These are phyloP conservation scores for Hortaea sp. DNA, from an alignment of 2,329 filamentous ascomycete species.

Conservation along the genomic window DNA sequence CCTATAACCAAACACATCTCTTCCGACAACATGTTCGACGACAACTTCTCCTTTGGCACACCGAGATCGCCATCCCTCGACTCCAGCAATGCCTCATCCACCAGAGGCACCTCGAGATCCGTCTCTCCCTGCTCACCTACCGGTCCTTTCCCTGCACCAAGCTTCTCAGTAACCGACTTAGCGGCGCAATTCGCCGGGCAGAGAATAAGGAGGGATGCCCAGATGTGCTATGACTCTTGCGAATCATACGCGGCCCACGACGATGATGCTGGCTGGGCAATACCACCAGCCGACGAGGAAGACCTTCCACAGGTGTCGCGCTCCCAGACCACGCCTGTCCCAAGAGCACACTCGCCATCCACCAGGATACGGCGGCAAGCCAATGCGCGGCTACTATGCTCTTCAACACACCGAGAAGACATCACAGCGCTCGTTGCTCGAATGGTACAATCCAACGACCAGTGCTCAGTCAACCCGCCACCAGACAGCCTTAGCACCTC, in stretches of 20 bases:
- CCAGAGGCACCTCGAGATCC: constrained; percentile 17
- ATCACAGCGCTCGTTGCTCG: constrained; percentile 32
- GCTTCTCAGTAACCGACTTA: constrained; percentile 23
- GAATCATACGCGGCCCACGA: constrained; percentile 22
- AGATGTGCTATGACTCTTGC: constrained; percentile 25
- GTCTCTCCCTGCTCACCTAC: constrained; percentile 23
- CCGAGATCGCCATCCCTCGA: constrained; percentile 17
- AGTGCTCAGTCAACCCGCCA: constrained; percentile 26
- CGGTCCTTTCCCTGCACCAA: constrained; percentile 12
- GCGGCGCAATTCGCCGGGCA: constrained; percentile 19
- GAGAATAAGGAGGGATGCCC: constrained; percentile 17
- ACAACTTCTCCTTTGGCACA: constrained; percentile 22
- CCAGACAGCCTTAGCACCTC: not conserved
- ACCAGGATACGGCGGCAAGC: constrained; percentile 31
- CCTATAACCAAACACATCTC: not conserved
- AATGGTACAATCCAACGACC: constrained; percentile 32
- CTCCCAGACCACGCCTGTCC: constrained; percentile 1
- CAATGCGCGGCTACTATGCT: constrained; percentile 32
- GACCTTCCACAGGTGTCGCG: constrained; percentile 6
- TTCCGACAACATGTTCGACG: constrained; percentile 18
- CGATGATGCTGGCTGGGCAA: constrained; percentile 22
- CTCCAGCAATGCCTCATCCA: constrained; percentile 15
- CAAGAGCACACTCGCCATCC: constrained; percentile 24
- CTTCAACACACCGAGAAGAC: constrained; percentile 28
- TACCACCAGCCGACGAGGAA: constrained; percentile 10